Conservation (phyloP, 306 rosid species). For the Erythrophleum fordii region DNA sequence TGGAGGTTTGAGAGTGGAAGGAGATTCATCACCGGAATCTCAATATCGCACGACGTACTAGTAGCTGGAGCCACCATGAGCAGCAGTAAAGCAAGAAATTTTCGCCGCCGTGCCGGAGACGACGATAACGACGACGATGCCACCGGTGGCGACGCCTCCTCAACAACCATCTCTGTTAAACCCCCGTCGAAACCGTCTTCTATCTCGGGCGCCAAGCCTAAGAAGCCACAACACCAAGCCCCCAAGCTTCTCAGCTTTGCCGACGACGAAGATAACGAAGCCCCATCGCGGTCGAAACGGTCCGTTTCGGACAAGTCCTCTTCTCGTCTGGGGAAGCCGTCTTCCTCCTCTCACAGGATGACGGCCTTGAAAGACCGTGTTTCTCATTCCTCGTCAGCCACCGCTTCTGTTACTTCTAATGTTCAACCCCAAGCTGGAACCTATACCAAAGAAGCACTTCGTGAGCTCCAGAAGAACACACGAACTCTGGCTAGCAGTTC, state of each 20-base stretch:
- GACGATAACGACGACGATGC: constrained; percentile 46
- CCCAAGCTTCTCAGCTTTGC: constrained; percentile 90
- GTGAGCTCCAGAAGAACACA: constrained; percentile 91
- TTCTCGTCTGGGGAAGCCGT: constrained; percentile 51
- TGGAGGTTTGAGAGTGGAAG: not conserved
- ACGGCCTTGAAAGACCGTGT: constrained; percentile 70
- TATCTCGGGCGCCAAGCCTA: constrained; percentile 55
- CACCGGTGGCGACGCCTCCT: constrained; percentile 27
- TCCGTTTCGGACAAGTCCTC: constrained; percentile 52
- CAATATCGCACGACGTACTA: not conserved
- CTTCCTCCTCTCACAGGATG: constrained; percentile 73
- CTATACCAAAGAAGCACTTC: constrained; percentile 90
- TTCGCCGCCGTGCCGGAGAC: constrained; percentile 80
- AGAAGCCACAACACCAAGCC: constrained; percentile 55
- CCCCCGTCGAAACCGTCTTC: constrained; percentile 50
- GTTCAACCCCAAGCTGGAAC: constrained; percentile 93
- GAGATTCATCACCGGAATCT: no score
- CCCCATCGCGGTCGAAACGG: constrained; percentile 53
- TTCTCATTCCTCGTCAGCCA: constrained; percentile 48
- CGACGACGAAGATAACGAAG: constrained; percentile 67
- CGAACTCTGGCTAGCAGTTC: constrained; percentile 77
- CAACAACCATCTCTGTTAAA: constrained; percentile 37
- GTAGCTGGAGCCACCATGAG: constrained; percentile 54
- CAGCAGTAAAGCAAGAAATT: constrained; percentile 71
- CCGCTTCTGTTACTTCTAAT: constrained; percentile 60